Base-by-base conservation (phyloP, 2,329 filamentous ascomycete genomes). In the Dactylella cylindrospora region DNA sequence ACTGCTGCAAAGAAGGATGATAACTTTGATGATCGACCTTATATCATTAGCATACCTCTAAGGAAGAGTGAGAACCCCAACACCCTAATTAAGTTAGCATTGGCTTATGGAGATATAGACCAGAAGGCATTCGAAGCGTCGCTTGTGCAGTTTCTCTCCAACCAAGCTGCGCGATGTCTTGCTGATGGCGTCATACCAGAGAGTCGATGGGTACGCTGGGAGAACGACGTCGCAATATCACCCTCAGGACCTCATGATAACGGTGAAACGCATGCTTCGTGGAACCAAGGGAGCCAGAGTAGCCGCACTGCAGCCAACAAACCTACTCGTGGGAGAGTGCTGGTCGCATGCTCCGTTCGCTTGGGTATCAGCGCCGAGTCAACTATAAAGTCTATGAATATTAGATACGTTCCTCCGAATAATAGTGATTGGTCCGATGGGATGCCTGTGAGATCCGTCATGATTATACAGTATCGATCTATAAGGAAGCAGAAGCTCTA, bases 121-220 rank as follows among this genome's bases (percentile, higher is more conserved):
- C 49, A 62, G 15, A 49, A 49, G 22, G 43, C 50, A 7, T 62
- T 62, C 17, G 57, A 62, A 33, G 41, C 57, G 13, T 62, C 57
- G 5, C 57, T 62, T 2, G 57, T 62, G 7, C 31, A 28, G 8
- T 62, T 62, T 29, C 49, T 62, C 9, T 46, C 57, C 5, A 41
- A 50, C 13, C 57, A 62, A 23, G 57, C 57, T 2, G 57, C 57
- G 5, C 38, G 57, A 31, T 62, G 57, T 17, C 49, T 62, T 20
- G 49, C 57, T 15, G 57, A 62, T 13, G 50, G 36, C 2, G 57
- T 62, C 12, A 62, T 62, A 28, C 57, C 43, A 5, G 57, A 62
- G 17, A 62, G 57, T n/a, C 53, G 45, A 39, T 62, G 57, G 57
- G 57, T 62, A 8, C 29, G 57, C n/a, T 62, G 57, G 57, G 57